Evolutionary conservation across 805 yeast species (phyloP).

Genomic region (Saccharomycopsis amapae): DNA sequence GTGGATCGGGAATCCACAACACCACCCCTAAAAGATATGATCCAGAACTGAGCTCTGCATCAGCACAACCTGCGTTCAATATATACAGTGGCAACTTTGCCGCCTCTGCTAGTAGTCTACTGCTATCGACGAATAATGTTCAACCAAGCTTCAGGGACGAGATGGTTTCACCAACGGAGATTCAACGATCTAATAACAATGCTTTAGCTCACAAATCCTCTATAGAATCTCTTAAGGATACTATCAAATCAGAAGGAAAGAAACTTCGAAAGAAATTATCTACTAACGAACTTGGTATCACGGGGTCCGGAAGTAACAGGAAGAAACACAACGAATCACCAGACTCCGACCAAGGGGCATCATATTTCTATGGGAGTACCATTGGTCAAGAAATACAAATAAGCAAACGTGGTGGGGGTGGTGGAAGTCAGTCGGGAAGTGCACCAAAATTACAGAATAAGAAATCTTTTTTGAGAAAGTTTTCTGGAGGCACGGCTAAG

Average conservation of each 20-base stretch:
- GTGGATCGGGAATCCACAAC: slow-evolving; percentile 1
- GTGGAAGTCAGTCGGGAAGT: neutral
- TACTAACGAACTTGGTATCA: neutral
- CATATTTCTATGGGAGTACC: slow-evolving; percentile 3
- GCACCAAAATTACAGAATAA: slow-evolving; percentile 12
- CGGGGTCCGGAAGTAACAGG: neutral
- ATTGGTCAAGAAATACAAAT: slow-evolving; percentile 20
- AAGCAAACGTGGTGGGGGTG: slow-evolving; percentile 1
- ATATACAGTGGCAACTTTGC: slow-evolving; percentile 9
- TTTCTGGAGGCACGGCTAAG: slow-evolving; percentile 12
- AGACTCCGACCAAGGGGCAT: neutral
- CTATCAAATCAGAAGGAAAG: slow-evolving; percentile 17
- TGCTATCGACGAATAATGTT: slow-evolving; percentile 3
- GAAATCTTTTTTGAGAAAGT: slow-evolving; percentile 19
- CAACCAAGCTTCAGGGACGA: slow-evolving; percentile 14
- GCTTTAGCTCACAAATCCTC: slow-evolving; percentile 12
- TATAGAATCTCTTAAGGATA: slow-evolving; percentile 18
- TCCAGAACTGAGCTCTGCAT: neutral
- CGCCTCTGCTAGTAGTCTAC: slow-evolving; percentile 2
- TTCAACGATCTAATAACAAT: slow-evolving; percentile 10
- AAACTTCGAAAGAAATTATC: slow-evolving; percentile 12
- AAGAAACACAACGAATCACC: too few relatives aligned
- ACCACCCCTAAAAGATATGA: slow-evolving; percentile 7
- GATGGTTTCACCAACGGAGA: slow-evolving; percentile 17
- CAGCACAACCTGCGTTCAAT: slow-evolving; percentile 7